Evolutionary conservation across 345 rosid species (phyloP).

Genomic region (Pelargonium nanum): DNA sequence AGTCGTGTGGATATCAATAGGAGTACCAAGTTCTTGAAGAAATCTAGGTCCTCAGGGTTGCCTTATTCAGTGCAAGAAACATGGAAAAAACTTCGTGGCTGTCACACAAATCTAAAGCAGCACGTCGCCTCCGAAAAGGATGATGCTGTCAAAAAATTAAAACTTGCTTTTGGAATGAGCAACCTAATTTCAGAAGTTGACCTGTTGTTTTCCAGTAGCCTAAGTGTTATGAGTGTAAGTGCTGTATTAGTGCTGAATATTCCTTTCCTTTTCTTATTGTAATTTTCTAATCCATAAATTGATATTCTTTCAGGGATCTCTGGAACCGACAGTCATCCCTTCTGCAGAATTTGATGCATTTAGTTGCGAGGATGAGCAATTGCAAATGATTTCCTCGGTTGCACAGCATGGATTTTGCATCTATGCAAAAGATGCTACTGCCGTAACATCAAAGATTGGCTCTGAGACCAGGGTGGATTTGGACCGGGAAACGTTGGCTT

Average conservation of each 20-base stretch:
- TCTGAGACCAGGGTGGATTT: slow-evolving; percentile 20
- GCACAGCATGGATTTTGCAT: slow-evolving; percentile 50
- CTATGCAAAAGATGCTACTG: slow-evolving; percentile 37
- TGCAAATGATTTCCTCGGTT: slow-evolving; percentile 45
- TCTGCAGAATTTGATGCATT: slow-evolving; percentile 35
- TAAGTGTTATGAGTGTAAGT: slow-evolving; percentile 28
- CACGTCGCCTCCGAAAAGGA: slow-evolving; percentile 40
- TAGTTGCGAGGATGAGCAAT: slow-evolving; percentile 36
- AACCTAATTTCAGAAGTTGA: slow-evolving; percentile 71
- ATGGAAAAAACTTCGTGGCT: slow-evolving; percentile 50
- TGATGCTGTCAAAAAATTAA: slow-evolving; percentile 36
- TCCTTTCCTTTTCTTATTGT: slow-evolving; percentile 5
- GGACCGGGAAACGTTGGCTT: slow-evolving; percentile 23
- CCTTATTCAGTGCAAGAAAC: slow-evolving; percentile 43
- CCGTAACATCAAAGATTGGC: slow-evolving; percentile 21
- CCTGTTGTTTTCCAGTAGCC: slow-evolving; percentile 38
- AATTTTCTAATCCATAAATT: slow-evolving; percentile 6
- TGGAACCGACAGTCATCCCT: slow-evolving; percentile 25
- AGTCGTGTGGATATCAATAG: slow-evolving; percentile 60
- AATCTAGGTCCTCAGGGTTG: slow-evolving; percentile 13
- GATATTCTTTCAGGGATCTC: slow-evolving; percentile 38
- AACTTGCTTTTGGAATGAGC: slow-evolving; percentile 44
- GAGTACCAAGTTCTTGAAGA: slow-evolving; percentile 21
- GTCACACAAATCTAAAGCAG: slow-evolving; percentile 32
- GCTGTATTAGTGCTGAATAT: not conserved